A percentile compares a stretch with the other conserved stretches of the same genome.
Evolutionary conservation across 352 stramenopile genomes (phyloP).

Genomic region (Peronospora farinosa): DNA sequence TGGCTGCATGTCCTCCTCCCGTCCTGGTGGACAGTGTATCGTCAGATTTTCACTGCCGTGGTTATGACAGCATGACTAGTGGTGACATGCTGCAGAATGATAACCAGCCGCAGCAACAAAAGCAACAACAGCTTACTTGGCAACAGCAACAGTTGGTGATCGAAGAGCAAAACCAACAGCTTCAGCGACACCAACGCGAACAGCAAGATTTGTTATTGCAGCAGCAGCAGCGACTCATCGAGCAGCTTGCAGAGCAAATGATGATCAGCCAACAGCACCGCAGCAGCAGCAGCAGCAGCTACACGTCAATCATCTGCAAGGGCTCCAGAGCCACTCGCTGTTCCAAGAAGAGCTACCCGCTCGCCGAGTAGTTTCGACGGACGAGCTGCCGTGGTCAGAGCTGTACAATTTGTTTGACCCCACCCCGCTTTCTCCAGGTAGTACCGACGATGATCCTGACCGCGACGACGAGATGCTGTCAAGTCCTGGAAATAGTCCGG

Average conservation of each 20-base stretch:
- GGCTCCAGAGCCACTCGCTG: conserved; percentile 56
- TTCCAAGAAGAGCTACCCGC: conserved; percentile 54
- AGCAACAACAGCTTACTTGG: conserved; percentile 18
- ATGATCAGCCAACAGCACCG: conserved; percentile 31
- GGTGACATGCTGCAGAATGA: conserved; percentile 20
- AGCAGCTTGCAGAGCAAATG: conserved; percentile 34
- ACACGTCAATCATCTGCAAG: conserved; percentile 16
- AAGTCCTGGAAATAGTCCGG: conserved; percentile 26
- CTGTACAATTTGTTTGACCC: conserved; percentile 77
- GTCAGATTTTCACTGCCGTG: conserved; percentile 36
- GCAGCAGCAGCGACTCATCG: conserved; percentile 27
- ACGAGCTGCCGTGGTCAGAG: conserved; percentile 77
- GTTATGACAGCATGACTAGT: conserved; percentile 31
- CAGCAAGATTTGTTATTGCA: conserved; percentile 26
- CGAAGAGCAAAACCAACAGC: conserved; percentile 33
- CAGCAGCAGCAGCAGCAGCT: conserved; percentile 18
- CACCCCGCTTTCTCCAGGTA: conserved; percentile 32
- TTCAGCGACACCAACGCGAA: conserved; percentile 32
- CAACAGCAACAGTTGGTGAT: conserved; percentile 24
- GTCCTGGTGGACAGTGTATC: conserved; percentile 30
- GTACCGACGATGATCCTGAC: conserved; percentile 48
- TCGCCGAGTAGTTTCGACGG: conserved; percentile 56
- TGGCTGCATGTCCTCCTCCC: conserved; percentile 25
- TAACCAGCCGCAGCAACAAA: conserved; percentile 23
- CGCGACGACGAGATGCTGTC: conserved; percentile 51